phyloP scores from a whole-genome alignment of 768 basidiomycete genomes.

The Rossbeevera mucosa region DNA sequence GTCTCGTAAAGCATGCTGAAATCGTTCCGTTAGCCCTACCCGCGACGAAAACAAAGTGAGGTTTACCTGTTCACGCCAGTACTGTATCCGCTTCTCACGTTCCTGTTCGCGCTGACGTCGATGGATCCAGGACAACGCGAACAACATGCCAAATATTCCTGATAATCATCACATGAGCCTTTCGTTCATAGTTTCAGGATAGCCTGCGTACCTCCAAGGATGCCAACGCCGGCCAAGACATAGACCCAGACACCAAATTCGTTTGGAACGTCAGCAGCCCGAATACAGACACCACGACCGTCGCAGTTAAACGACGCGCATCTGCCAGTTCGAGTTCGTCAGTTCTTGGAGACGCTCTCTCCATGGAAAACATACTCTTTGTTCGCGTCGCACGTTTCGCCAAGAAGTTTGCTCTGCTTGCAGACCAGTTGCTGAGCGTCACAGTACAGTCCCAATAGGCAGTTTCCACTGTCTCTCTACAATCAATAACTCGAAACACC shows the following conservation, averaged over 20 bases:
- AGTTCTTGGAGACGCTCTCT: constrained; percentile 18
- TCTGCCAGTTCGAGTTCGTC: constrained; percentile 34
- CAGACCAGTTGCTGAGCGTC: constrained; percentile 59
- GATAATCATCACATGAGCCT: neutral
- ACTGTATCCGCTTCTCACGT: constrained; percentile 79
- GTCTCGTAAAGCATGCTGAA: constrained; percentile 72
- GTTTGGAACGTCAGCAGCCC: constrained; percentile 52
- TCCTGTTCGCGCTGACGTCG: constrained; percentile 68
- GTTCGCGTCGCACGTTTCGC: constrained; percentile 56
- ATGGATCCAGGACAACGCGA: constrained; percentile 66
- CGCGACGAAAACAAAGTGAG: neutral
- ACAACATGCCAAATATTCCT: constrained; percentile 75
- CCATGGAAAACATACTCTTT: constrained; percentile 42
- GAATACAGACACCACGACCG: constrained; percentile 56
- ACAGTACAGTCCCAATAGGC: constrained; percentile 69
- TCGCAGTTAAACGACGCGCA: constrained; percentile 76
- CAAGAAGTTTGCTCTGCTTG: constrained; percentile 51
- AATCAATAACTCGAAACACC: neutral
- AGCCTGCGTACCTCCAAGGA: constrained; percentile 58
- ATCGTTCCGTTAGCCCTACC: neutral
- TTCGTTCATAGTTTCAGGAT: neutral
- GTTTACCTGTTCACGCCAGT: constrained; percentile 82
- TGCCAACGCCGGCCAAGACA: constrained; percentile 61
- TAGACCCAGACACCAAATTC: constrained; percentile 70
- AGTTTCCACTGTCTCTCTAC: constrained; percentile 54